Evolutionary conservation across 345 rosid genomes (phyloP).

Genomic region (Melaleuca alternifolia): DNA sequence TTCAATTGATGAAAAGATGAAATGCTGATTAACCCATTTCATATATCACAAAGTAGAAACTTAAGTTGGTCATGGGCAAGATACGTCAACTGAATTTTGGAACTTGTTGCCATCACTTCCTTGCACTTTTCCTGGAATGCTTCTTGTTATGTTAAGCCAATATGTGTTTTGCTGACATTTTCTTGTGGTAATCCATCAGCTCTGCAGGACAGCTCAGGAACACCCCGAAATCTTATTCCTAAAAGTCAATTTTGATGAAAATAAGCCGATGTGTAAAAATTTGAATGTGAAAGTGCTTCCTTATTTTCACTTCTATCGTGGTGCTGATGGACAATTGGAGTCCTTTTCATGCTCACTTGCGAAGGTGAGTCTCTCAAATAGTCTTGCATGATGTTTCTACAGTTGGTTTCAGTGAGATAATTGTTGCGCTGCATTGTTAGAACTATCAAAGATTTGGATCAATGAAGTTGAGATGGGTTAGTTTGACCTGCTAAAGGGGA

Average conservation of each 20-base stretch:
- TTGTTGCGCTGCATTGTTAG: not conserved
- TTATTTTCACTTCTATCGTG: constrained; percentile 83
- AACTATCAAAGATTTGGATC: not conserved
- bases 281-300: constrained; percentile 88
- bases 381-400: not conserved
- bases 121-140: not conserved
- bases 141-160: not conserved
- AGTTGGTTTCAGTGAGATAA: not conserved
- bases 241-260: constrained; percentile 86
- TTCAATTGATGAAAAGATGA: not conserved
- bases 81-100: not conserved
- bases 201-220: constrained; percentile 75
- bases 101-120: not conserved
- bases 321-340: constrained; percentile 75
- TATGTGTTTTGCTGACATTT: not conserved
- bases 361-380: constrained; percentile 32
- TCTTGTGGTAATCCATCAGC: constrained; percentile 26
- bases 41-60: not conserved
- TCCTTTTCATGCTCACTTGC: constrained; percentile 89
- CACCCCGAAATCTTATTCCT: constrained; percentile 68
- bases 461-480: not conserved
- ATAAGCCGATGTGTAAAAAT: constrained; percentile 86
- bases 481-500: not conserved
- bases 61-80: not conserved
- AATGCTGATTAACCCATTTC: not conserved